A percentile compares a stretch with the other conserved stretches of the same genome.
Conservation (phyloP, 108 stramenopile genomes). For the Mayamaea pseudoterrestris region DNA sequence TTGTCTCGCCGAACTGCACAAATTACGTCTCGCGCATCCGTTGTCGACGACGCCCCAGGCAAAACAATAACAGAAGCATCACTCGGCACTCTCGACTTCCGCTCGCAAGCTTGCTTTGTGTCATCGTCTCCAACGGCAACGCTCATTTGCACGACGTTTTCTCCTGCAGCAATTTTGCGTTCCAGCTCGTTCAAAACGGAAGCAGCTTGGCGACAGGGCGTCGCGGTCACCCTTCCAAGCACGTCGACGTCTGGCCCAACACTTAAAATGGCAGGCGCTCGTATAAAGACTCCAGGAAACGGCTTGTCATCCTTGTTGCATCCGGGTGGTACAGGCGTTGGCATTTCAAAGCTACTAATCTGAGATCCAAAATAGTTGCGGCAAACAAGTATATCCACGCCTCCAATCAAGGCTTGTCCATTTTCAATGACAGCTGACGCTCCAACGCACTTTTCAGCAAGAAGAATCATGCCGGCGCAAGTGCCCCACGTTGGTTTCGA, state of each 20-base stretch:
- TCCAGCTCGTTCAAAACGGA: slow-evolving; percentile 75
- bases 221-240: slow-evolving; percentile 79
- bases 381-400: slow-evolving; percentile 89
- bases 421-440: slow-evolving; percentile 79
- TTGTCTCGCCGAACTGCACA: slow-evolving; percentile 81
- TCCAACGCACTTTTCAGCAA: slow-evolving; percentile 87
- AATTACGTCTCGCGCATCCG: slow-evolving; percentile 81
- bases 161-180: slow-evolving; percentile 55
- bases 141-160: slow-evolving; percentile 61
- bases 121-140: too few relatives aligned
- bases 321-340: slow-evolving; percentile 52
- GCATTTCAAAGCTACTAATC: slow-evolving; percentile 86
- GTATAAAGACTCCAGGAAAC: slow-evolving; percentile 94
- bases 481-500: slow-evolving; percentile 94
- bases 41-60: slow-evolving; percentile 74
- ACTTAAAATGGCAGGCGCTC: slow-evolving; percentile 92
- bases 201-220: slow-evolving; percentile 78
- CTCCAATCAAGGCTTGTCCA: slow-evolving; percentile 92
- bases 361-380: slow-evolving; percentile 98
- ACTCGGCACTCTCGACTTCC: slow-evolving; percentile 35
- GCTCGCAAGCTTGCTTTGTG: slow-evolving; percentile 50
- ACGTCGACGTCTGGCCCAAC: slow-evolving; percentile 64
- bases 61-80: slow-evolving; percentile 36
- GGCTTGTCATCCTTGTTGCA: slow-evolving; percentile 13
- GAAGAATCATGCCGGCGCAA: slow-evolving; percentile 97